A percentile compares a stretch with the other conserved stretches of the same genome.
Evolutionary conservation across 306 rosid genomes (phyloP).

Genomic region (Rosa rugosa): DNA sequence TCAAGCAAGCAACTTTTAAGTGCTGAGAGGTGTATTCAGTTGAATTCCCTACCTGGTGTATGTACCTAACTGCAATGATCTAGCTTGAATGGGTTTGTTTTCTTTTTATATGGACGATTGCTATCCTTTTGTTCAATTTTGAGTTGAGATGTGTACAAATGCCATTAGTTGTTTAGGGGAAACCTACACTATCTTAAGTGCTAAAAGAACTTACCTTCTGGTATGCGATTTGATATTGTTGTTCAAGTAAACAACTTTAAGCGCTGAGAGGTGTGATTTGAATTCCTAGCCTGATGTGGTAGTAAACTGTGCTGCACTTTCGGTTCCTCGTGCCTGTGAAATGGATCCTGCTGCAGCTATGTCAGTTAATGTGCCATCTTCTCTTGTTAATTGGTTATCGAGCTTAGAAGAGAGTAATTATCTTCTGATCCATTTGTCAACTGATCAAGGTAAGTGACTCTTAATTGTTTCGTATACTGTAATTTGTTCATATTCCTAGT

Average conservation of each 20-base stretch:
- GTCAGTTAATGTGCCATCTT: conserved; percentile 78
- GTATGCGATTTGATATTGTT: neutral
- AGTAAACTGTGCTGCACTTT: conserved; percentile 86
- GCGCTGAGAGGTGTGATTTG: conserved; percentile 30
- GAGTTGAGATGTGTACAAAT: neutral
- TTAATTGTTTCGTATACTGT: neutral
- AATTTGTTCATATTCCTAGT: neutral
- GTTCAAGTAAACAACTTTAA: neutral
- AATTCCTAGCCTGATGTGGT: conserved; percentile 79
- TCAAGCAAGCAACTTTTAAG: neutral
- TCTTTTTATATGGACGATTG: neutral
- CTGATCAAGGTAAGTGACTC: conserved; percentile 75
- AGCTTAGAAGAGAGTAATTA: conserved; percentile 49
- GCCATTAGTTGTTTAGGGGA: neutral
- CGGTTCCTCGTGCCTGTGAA: conserved; percentile 88
- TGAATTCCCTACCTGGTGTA: neutral
- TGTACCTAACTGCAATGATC: neutral
- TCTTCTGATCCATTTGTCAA: conserved; percentile 78
- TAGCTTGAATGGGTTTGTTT: neutral
- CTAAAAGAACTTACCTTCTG: neutral
- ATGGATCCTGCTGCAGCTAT: conserved; percentile 66
- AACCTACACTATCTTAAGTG: neutral
- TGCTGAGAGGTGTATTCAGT: neutral
- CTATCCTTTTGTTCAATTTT: neutral
- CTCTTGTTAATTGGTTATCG: conserved; percentile 72